phyloP scores from a whole-genome alignment of 2,329 filamentous ascomycete genomes.

The Clarireedia homoeocarpa region DNA sequence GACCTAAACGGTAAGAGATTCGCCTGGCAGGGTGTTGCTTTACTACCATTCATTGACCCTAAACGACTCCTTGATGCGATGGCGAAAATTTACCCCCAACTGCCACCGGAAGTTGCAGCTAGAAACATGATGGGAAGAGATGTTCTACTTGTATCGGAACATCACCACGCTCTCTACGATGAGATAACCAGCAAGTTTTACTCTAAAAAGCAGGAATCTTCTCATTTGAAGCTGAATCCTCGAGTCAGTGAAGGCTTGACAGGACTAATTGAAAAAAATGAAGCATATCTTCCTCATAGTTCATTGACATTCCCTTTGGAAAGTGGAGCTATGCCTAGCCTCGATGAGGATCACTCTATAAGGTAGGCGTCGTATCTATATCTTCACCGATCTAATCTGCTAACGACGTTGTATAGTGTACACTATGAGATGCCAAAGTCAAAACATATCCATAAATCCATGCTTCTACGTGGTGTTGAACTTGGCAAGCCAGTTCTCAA shows the following conservation, averaged over 20 bases:
- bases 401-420: conserved; percentile 49
- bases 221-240: conserved; percentile 66
- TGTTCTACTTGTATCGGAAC: conserved; percentile 75
- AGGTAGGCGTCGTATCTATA: conserved; percentile 48
- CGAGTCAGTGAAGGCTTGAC: conserved; percentile 68
- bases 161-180: conserved; percentile 71
- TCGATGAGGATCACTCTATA: conserved; percentile 82
- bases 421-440: conserved; percentile 75
- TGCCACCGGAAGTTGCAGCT: conserved; percentile 67
- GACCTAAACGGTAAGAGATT: conserved; percentile 98
- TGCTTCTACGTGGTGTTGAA: conserved; percentile 79
- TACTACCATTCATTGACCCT: conserved; percentile 95
- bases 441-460: conserved; percentile 76
- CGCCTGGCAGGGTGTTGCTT: conserved; percentile 90
- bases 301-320: conserved; percentile 72
- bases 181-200: conserved; percentile 82
- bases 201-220: conserved; percentile 70
- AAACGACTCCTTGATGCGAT: conserved; percentile 76
- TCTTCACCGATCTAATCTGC: not conserved
- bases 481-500: conserved; percentile 66
- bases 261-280: conserved; percentile 74
- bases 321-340: conserved; percentile 60
- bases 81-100: conserved; percentile 68
- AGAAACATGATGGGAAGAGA: conserved; percentile 78
- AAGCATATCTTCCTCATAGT: conserved; percentile 76